phyloP scores from a whole-genome alignment of 768 basidiomycete species.

The Lactifluus rugatus region DNA sequence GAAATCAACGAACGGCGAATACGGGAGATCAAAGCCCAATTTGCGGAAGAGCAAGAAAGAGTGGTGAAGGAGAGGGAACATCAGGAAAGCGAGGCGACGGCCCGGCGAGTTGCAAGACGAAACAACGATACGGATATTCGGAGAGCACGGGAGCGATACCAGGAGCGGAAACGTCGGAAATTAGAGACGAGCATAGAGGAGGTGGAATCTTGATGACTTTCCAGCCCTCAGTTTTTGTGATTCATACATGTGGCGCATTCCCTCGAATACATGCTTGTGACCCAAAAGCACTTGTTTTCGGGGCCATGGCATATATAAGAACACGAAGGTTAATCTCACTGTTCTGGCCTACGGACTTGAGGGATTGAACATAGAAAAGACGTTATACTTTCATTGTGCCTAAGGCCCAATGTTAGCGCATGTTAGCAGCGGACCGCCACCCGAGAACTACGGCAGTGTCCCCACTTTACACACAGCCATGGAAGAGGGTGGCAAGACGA shows the following conservation, averaged over 20 bases:
- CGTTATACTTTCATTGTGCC: no score
- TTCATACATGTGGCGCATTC: neutral
- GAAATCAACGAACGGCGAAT: slow-evolving; percentile 82
- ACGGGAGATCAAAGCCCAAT: slow-evolving; percentile 66
- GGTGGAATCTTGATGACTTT: neutral
- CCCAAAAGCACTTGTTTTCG: neutral
- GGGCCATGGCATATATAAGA: neutral
- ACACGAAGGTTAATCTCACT: no score
- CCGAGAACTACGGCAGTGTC: neutral
- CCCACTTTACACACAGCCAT: slow-evolving; percentile 28
- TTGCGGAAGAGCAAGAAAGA: slow-evolving; percentile 64
- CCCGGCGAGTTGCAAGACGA: slow-evolving; percentile 58
- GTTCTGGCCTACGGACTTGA: neutral
- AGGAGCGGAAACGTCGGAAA: slow-evolving; percentile 71
- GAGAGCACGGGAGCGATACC: slow-evolving; percentile 63
- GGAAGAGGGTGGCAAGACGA: slow-evolving; percentile 79
- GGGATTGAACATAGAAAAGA: no score
- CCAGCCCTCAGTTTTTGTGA: neutral
- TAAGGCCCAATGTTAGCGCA: no score
- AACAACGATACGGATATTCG: slow-evolving; percentile 69
- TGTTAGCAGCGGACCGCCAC: neutral
- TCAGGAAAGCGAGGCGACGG: slow-evolving; percentile 54
- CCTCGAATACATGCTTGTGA: neutral
- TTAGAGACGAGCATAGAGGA: slow-evolving; percentile 35
- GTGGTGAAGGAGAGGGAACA: slow-evolving; percentile 44